phyloP scores from a whole-genome alignment of 306 rosid species.

The cucumber (Cucumis sativus) region DNA sequence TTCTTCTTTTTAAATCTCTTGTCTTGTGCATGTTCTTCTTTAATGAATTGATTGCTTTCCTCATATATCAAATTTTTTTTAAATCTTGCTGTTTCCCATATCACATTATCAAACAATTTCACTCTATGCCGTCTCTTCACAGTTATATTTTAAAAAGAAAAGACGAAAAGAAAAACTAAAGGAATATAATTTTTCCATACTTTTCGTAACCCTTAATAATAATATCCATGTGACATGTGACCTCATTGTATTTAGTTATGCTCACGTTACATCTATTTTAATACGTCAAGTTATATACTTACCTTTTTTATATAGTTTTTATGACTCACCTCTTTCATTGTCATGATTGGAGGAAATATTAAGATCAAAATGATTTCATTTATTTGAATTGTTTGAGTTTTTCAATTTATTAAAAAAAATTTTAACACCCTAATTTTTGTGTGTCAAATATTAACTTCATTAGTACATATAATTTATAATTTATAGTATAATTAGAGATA shows the following conservation, averaged over 20 bases:
- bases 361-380: too few species aligned
- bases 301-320: too few species aligned
- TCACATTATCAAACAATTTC: not conserved
- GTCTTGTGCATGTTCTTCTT: not conserved
- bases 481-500: too few species aligned
- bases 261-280: not conserved
- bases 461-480: too few species aligned
- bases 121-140: not conserved
- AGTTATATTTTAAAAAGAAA: not conserved
- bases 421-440: too few species aligned
- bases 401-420: too few species aligned
- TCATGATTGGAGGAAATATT: too few species aligned
- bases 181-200: not conserved
- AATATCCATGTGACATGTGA: not conserved
- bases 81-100: not conserved
- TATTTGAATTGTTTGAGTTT: too few species aligned
- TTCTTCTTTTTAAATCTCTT: not conserved
- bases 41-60: not conserved
- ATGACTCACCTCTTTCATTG: too few species aligned
- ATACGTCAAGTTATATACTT: too few species aligned
- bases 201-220: not conserved
- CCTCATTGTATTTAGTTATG: not conserved
- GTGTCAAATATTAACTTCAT: too few species aligned
- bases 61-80: not conserved
- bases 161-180: not conserved